Base-by-base conservation (phyloP, 805 yeast genomes). In the Maudiozyma turicensis region DNA sequence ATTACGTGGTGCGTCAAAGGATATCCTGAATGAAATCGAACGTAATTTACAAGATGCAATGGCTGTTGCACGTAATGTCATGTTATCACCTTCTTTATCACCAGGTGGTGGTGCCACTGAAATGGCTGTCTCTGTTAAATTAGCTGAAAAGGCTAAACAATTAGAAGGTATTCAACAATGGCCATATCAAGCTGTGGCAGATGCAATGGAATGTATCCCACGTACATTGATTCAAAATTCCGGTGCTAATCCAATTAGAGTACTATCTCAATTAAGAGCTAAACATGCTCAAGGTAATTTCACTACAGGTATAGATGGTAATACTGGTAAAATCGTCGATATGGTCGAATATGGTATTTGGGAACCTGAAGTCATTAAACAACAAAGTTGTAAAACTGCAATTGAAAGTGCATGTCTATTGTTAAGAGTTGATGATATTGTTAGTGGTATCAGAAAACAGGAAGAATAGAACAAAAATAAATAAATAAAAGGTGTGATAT, bases 61-160 rank as follows among this genome's bases (percentile, higher is more conserved):
- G 95, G 91, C 96, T 3, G 99, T 93, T 43, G 82, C 98, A 15
- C 81, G 96, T 68, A 93, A 93, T 64, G 96, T 93, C 35, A 77
- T 88, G 75, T 82, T 91, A 58, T 95, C 91, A 67, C 99, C 99
- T 47, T 80, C 90, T 40, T 77, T 93, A 63, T 78, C 96, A 2
- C 99, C 99, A 45, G 99, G 99, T 60, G 99, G 99, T 52, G 99
- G 99, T 52, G 99, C 99, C 47, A 91, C 97, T 31, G 99, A 93
- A 72, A 93, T 93, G 98, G 98, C 98, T 3, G 89, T 93, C 39
- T 77, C 91, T 51, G 97, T 93, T 32, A 80, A 76, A 56, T 75
- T 93, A 52, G 78, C 95, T 14, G 96, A 90, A 65, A 84, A 80
- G 71, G 96, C 98, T 45, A 91, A 89, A 72, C 76, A 81, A 46